phyloP scores from a whole-genome alignment of 2,329 filamentous ascomycete species.

The Colletotrichum magnum region DNA sequence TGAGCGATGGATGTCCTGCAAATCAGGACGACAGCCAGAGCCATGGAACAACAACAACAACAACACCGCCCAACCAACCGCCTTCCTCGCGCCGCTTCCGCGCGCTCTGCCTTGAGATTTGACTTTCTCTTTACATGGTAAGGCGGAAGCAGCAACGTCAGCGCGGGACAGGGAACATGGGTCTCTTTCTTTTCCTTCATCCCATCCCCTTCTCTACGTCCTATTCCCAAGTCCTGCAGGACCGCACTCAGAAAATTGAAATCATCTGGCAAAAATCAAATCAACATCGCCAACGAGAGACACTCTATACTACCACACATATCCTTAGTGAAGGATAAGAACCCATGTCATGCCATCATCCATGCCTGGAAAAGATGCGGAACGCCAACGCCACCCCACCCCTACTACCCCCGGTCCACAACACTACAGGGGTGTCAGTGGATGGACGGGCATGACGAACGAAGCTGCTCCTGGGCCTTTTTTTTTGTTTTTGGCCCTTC shows the following conservation, averaged over 20 bases:
- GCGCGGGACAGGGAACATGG: conserved; percentile 24
- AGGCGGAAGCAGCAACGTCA: background rate
- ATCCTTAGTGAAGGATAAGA: background rate
- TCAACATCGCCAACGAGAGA: background rate
- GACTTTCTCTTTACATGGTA: too few relatives aligned
- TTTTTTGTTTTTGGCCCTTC: conserved; percentile 10
- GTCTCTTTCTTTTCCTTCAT: background rate
- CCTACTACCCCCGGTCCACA: background rate
- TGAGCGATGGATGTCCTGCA: conserved; percentile 7
- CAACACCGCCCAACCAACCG: background rate
- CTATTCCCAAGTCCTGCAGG: background rate
- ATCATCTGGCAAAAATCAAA: background rate
- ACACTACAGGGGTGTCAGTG: background rate
- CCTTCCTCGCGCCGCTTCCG: too few relatives aligned
- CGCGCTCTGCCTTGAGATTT: too few relatives aligned
- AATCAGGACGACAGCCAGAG: conserved; percentile 23
- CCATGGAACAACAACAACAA: conserved; percentile 10
- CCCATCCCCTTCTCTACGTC: background rate
- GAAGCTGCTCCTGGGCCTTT: conserved; percentile 10
- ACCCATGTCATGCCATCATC: conserved; percentile 6
- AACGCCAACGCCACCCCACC: conserved; percentile 8
- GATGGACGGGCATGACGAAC: conserved; percentile 30
- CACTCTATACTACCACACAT: too few relatives aligned
- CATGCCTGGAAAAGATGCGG: conserved; percentile 20
- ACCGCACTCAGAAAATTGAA: background rate